Conservation (phyloP, 2,329 filamentous ascomycete species). For the Stachybotrys chartarum region DNA sequence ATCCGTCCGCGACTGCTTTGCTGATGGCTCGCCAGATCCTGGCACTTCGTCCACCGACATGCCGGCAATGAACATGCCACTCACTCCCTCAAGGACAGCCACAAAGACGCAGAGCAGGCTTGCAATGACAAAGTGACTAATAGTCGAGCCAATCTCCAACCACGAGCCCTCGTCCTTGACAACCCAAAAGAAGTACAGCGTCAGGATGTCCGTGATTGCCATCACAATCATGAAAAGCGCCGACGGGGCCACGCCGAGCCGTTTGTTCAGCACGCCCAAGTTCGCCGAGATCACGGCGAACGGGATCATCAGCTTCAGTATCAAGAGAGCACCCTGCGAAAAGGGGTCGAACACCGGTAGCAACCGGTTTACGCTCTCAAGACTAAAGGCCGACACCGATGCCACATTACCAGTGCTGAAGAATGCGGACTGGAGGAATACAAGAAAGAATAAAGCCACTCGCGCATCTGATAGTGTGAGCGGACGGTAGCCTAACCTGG, state of each 20-base stretch:
- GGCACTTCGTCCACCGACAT: conserved; percentile 55
- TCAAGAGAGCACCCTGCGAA: conserved; percentile 76
- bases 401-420: conserved; percentile 97
- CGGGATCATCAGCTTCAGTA: conserved; percentile 86
- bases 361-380: conserved; percentile 82
- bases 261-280: conserved; percentile 83
- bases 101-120: conserved; percentile 88
- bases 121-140: conserved; percentile 91
- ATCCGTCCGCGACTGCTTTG: conserved; percentile 1
- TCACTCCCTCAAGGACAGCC: conserved; percentile 76
- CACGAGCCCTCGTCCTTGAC: conserved; percentile 95
- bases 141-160: conserved; percentile 95
- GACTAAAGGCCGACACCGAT: conserved; percentile 84
- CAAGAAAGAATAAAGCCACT: conserved; percentile 90
- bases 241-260: conserved; percentile 76
- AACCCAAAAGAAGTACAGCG: conserved; percentile 95
- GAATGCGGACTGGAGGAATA: conserved; percentile 88
- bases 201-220: conserved; percentile 83
- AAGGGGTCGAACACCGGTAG: conserved; percentile 93
- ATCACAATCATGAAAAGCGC: conserved; percentile 94
- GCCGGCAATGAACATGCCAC: conserved; percentile 73
- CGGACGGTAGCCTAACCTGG: conserved; percentile 43
- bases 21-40: not conserved
- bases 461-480: conserved; percentile 78
- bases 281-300: conserved; percentile 91